Evolutionary conservation across 176 grass and related monocot genomes (phyloP), one percentile per base, ranked within the genome.

Genomic region (Elymus sibiricus): DNA sequence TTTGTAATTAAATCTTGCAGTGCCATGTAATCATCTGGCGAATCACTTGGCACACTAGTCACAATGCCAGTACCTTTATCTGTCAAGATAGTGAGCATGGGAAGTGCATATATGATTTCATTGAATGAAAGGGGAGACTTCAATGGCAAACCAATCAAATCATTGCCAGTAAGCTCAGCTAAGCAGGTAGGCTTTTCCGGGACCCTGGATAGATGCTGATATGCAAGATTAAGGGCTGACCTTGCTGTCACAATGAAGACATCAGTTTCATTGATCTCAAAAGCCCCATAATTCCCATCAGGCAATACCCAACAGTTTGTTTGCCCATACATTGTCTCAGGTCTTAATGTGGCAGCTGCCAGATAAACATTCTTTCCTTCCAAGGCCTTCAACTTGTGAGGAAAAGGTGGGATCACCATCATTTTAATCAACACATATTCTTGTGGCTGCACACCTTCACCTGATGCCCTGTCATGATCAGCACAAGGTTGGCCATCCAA

Each of bases 391-490:
- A 97, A 76, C 87, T 90, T 88, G 42, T 65, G 61, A 37, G 89
- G 83, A 69, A 94, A 97, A 75, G 94, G 94, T 75, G 86, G 76
- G 31, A 92, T 9, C 4, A 94, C 90, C 73, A 94, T 88, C 92
- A 97, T 94, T 78, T 97, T 97, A 85, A 97, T 97, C 71, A 97
- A 70, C 14, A 97, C 86, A 53, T 92, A 97, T n/a, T 97, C 92
- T 35, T 97, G 90, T 12, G 94, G 94, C 16, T 77, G 85, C 42
- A 94, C 94, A 70, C 80, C 86, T 93, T 97, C 92, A 79, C 92
- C 92, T 46, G 90, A 58, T 19, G 92, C 87, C 44, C 92, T 75
- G 68, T 97, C 92, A 66, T 97, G 94, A 74, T 94, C 94, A 68
- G 89, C 92, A 75, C 94, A 97, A 46, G 94, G 94, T 83, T 97